These are phyloP conservation scores for Chytridium lagenaria DNA, from an alignment of 371 early-diverging fungal genomes.

Conservation along the genomic window DNA sequence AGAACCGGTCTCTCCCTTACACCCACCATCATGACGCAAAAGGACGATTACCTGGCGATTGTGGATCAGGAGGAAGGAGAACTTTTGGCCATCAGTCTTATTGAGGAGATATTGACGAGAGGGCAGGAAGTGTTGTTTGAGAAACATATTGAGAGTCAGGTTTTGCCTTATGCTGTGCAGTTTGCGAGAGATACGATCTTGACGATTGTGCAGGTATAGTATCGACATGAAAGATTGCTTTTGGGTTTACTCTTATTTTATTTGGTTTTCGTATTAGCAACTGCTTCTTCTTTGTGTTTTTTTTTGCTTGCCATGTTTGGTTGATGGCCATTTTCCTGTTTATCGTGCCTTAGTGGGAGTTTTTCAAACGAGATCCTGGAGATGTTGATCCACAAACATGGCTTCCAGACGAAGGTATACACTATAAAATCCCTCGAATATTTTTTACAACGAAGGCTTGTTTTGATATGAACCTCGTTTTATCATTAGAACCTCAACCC, in stretches of 20 bases:
- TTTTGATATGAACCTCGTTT: background rate
- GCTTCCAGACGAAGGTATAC: constrained; percentile 55
- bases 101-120: constrained; percentile 51
- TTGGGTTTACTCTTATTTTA: background rate
- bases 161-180: constrained; percentile 59
- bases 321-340: too few species aligned
- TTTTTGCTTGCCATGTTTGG: too few species aligned
- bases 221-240: background rate
- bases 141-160: constrained; percentile 60
- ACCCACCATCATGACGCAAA: constrained; percentile 39
- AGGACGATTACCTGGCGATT: constrained; percentile 48
- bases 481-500: constrained; percentile 51
- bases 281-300: background rate
- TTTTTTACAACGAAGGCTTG: background rate
- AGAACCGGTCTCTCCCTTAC: too few species aligned
- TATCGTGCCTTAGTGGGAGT: constrained; percentile 58
- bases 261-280: background rate
- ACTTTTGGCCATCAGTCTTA: constrained; percentile 43
- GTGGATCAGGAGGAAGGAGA: constrained; percentile 56
- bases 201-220: constrained; percentile 42
- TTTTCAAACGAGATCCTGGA: constrained; percentile 54
- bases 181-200: constrained; percentile 53
- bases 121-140: constrained; percentile 61
- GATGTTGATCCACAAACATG: constrained; percentile 49
- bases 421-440: too few species aligned